Evolutionary conservation across 768 basidiomycete genomes (phyloP).

Genomic region (Tricholoma sp.): DNA sequence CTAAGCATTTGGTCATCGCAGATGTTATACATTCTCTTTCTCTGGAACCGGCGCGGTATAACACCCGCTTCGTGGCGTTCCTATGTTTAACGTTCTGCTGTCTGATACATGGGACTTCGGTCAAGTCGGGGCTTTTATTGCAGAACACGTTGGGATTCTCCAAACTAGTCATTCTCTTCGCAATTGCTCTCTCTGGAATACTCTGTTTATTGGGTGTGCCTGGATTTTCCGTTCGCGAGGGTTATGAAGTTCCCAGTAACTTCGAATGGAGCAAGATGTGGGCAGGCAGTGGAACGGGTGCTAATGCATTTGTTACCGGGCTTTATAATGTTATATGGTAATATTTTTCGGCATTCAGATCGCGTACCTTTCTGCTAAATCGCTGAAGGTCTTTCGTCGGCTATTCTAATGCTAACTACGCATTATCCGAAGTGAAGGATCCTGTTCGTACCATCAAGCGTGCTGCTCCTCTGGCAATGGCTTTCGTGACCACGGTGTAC

Average conservation of each 20-base stretch:
- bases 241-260: conserved; percentile 50
- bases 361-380: neutral
- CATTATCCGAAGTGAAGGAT: conserved; percentile 63
- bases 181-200: conserved; percentile 50
- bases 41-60: conserved; percentile 37
- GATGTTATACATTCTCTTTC: conserved; percentile 55
- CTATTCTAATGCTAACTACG: conserved; percentile 73
- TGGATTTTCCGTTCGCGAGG: conserved; percentile 45
- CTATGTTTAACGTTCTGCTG: conserved; percentile 52
- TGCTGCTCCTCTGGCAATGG: conserved; percentile 64
- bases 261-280: conserved; percentile 57
- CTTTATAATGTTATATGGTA: conserved; percentile 72
- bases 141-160: conserved; percentile 61
- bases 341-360: conserved; percentile 6
- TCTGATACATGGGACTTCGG: conserved; percentile 48
- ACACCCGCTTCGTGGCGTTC: conserved; percentile 50
- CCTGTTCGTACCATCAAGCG: conserved; percentile 67
- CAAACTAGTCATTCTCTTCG: conserved; percentile 51
- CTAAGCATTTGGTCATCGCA: conserved; percentile 19
- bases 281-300: conserved; percentile 51
- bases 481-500: conserved; percentile 54
- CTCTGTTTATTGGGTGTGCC: conserved; percentile 43
- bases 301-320: conserved; percentile 58
- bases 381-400: conserved; percentile 60
- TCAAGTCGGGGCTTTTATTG: conserved; percentile 52